A percentile compares a stretch with the other conserved stretches of the same genome.
phyloP scores from a whole-genome alignment of 2,329 filamentous ascomycete genomes.

The Ascochyta koolunga region DNA sequence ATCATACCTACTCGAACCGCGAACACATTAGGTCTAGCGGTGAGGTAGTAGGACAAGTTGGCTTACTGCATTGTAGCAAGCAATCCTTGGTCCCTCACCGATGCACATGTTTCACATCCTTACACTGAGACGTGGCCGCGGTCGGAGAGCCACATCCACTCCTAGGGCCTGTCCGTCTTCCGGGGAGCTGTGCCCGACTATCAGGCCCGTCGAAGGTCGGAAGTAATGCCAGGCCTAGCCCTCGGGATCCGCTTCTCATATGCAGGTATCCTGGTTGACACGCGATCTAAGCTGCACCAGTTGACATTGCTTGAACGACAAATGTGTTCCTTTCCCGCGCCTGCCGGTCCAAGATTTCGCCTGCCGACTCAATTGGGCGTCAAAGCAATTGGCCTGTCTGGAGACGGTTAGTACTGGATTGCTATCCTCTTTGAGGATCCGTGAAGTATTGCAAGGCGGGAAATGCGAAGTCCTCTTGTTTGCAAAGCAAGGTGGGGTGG shows the following conservation, averaged over 20 bases:
- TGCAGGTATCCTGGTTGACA: conserved; percentile 37
- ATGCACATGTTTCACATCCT: conserved; percentile 35
- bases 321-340: conserved; percentile 34
- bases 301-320: conserved; percentile 23
- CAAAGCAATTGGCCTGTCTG: background rate
- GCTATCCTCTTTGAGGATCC: background rate
- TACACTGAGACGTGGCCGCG: conserved; percentile 27
- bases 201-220: conserved; percentile 34
- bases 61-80: conserved; percentile 33
- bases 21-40: conserved; percentile 25
- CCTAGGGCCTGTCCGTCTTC: conserved; percentile 30
- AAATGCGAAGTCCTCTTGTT: conserved; percentile 8
- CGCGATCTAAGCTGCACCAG: conserved; percentile 34
- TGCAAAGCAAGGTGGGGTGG: conserved; percentile 28
- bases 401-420: conserved; percentile 7
- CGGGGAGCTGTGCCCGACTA: conserved; percentile 40
- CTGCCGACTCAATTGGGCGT: conserved; percentile 17
- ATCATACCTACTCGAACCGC: conserved; percentile 25
- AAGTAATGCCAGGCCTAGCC: conserved; percentile 34
- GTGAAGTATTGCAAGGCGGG: background rate
- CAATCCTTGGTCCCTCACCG: conserved; percentile 38
- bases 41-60: conserved; percentile 37
- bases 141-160: conserved; percentile 32
- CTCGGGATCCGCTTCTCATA: conserved; percentile 25
- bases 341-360: conserved; percentile 28